Conservation (phyloP, 2,329 filamentous ascomycete genomes). For the Alternaria incomplexa region DNA sequence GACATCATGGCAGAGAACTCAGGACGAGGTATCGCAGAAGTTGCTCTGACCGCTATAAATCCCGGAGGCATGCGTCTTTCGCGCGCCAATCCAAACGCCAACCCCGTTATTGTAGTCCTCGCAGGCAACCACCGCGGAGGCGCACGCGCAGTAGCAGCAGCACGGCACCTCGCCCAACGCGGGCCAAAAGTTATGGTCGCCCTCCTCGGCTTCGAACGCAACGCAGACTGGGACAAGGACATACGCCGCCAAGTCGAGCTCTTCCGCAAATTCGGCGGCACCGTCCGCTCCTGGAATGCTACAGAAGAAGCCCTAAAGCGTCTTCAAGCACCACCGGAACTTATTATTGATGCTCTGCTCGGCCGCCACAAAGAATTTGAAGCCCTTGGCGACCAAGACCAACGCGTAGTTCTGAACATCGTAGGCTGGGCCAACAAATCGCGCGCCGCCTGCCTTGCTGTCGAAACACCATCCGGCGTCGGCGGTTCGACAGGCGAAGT, state of each 20-base stretch:
- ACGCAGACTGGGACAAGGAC: conserved; percentile 79
- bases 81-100: conserved; percentile 53
- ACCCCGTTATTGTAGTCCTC: conserved; percentile 74
- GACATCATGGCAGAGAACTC: conserved; percentile 93
- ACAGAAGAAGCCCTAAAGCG: conserved; percentile 60
- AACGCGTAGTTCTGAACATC: conserved; percentile 83
- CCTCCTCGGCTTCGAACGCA: conserved; percentile 82
- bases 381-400: conserved; percentile 80
- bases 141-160: conserved; percentile 81
- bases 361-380: conserved; percentile 89
- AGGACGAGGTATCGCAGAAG: conserved; percentile 85
- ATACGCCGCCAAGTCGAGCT: conserved; percentile 82
- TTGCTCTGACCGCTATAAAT: conserved; percentile 72
- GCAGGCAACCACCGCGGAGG: conserved; percentile 95
- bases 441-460: conserved; percentile 79
- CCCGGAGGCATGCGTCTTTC: conserved; percentile 64
- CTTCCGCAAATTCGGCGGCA: conserved; percentile 82
- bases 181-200: conserved; percentile 82
- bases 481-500: conserved; percentile 72
- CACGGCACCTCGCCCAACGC: conserved; percentile 84
- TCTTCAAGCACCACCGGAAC: conserved; percentile 69
- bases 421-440: conserved; percentile 94
- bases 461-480: conserved; percentile 91
- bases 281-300: conserved; percentile 68
- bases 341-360: conserved; percentile 88